Conservation (phyloP, 2,329 filamentous ascomycete genomes). For the Paracoccidioides brasiliensis region DNA sequence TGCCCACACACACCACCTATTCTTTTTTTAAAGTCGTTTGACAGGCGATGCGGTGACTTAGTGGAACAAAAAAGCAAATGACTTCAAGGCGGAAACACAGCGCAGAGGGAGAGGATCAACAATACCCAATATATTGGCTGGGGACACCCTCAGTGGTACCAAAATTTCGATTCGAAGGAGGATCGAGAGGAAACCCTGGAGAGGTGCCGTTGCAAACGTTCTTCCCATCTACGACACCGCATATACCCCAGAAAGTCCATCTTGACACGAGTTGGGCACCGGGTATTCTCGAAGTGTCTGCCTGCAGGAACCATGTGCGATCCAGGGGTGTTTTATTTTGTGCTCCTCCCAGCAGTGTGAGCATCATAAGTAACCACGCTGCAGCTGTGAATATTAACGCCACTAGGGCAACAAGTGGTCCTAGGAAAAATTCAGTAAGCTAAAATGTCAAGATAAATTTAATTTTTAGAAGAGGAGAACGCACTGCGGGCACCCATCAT, state of each 20-base stretch:
- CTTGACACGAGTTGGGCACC: constrained; percentile 55
- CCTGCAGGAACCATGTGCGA: constrained; percentile 73
- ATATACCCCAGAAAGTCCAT: constrained; percentile 88
- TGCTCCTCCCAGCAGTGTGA: constrained; percentile 51
- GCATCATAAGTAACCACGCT: constrained; percentile 50
- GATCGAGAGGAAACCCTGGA: constrained; percentile 54
- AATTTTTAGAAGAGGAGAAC: background rate
- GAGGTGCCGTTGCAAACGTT: constrained; percentile 52
- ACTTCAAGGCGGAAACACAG: constrained; percentile 7
- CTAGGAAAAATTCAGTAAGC: constrained; percentile 23
- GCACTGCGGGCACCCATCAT: background rate
- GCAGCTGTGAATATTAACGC: constrained; percentile 51
- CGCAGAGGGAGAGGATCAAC: constrained; percentile 11
- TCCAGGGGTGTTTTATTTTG: constrained; percentile 47
- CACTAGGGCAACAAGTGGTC: constrained; percentile 41
- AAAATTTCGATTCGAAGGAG: constrained; percentile 44
- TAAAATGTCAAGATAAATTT: background rate
- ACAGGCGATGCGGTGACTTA: background rate
- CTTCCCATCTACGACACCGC: constrained; percentile 45
- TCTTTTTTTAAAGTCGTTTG: background rate
- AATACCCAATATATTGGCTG: constrained; percentile 40
- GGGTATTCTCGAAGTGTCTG: constrained; percentile 59
- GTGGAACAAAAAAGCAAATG: background rate
- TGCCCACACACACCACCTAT: background rate
- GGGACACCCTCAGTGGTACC: constrained; percentile 42